phyloP scores from a whole-genome alignment of 371 early-diverging fungal species.

The Saksenaea vasiformis region DNA sequence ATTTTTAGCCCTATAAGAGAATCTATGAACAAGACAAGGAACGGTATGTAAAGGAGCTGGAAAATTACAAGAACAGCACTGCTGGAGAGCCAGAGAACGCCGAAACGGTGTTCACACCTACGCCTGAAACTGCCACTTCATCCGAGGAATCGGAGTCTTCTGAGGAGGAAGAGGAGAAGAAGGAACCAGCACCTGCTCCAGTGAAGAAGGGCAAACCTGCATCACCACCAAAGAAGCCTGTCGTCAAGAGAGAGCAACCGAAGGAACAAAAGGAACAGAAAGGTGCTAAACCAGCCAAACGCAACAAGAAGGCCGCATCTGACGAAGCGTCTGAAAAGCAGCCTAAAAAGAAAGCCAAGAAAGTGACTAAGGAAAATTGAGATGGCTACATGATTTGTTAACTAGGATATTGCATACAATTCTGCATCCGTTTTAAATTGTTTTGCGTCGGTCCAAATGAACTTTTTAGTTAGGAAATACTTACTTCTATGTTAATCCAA shows the following conservation, averaged over 20 bases:
- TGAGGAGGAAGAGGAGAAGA: neutral
- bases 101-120: neutral
- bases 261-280: neutral
- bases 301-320: neutral
- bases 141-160: neutral
- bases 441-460: too few relatives aligned
- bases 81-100: neutral
- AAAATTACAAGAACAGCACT: slow-evolving; percentile 1
- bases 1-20: neutral
- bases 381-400: neutral
- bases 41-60: slow-evolving; percentile 8
- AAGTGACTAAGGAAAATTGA: neutral
- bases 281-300: neutral
- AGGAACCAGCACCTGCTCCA: neutral
- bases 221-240: too few relatives aligned
- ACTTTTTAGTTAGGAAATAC: too few relatives aligned
- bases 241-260: too few relatives aligned
- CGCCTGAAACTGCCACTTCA: neutral
- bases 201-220: neutral
- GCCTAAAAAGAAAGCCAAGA: neutral
- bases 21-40: slow-evolving; percentile 11
- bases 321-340: slow-evolving; percentile 7
- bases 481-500: too few relatives aligned
- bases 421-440: too few relatives aligned
- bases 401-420: too few relatives aligned